These are phyloP conservation scores for Fonsecaea pugnacius DNA, from an alignment of 2,329 filamentous ascomycete species.

Conservation along the genomic window DNA sequence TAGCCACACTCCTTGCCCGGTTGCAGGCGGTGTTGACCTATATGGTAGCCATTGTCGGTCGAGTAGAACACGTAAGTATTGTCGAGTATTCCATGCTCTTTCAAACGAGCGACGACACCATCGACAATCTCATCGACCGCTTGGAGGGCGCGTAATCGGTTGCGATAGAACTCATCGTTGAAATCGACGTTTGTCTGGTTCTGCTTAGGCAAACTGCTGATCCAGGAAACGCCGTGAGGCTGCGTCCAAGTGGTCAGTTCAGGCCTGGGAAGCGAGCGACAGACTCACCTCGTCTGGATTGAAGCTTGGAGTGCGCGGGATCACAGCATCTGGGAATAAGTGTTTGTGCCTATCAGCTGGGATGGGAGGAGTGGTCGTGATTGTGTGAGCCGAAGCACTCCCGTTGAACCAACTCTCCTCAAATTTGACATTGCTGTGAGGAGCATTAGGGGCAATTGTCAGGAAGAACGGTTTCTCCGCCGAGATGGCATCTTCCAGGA, in stretches of 20 bases:
- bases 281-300: slow-evolving; percentile 62
- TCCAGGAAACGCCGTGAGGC: slow-evolving; percentile 54
- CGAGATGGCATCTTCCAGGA: slow-evolving; percentile 64
- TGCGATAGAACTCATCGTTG: slow-evolving; percentile 59
- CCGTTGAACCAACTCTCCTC: slow-evolving; percentile 39
- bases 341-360: slow-evolving; percentile 65
- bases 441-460: slow-evolving; percentile 67
- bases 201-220: slow-evolving; percentile 50
- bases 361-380: slow-evolving; percentile 56
- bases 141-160: slow-evolving; percentile 56
- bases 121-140: slow-evolving; percentile 61
- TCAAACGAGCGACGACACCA: slow-evolving; percentile 49
- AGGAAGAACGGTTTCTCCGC: slow-evolving; percentile 67
- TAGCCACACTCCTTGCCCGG: slow-evolving; percentile 64
- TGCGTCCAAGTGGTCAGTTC: slow-evolving; percentile 22
- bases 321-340: slow-evolving; percentile 63
- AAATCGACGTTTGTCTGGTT: slow-evolving; percentile 55
- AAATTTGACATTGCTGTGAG: slow-evolving; percentile 62
- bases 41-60: slow-evolving; percentile 65
- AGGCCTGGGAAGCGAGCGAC: background rate
- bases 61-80: slow-evolving; percentile 67
- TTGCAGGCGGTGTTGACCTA: slow-evolving; percentile 62
- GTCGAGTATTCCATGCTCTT: slow-evolving; percentile 50
- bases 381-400: slow-evolving; percentile 36
- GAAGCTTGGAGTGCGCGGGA: slow-evolving; percentile 68